Conservation (phyloP, 2,329 filamentous ascomycete genomes). For the Tetracladium maxilliforme region DNA sequence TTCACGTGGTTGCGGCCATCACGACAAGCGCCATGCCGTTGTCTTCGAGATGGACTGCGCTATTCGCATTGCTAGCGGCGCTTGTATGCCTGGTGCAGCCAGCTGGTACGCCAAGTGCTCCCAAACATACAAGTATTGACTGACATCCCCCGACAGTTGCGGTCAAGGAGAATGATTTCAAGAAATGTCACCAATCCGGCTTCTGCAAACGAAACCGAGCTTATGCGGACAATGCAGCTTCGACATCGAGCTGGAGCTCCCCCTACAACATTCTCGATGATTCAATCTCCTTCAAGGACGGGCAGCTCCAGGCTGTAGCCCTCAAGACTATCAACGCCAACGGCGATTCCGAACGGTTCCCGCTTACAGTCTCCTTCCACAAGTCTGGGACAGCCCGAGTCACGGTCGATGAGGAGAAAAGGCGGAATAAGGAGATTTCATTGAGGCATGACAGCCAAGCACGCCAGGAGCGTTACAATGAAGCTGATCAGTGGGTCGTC, state of each 20-base stretch:
- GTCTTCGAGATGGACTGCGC: conserved; percentile 50
- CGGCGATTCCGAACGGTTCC: conserved; percentile 60
- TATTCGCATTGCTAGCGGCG: conserved; percentile 42
- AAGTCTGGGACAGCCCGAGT: conserved; percentile 81
- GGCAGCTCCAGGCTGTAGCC: conserved; percentile 66
- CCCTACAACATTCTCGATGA: conserved; percentile 66
- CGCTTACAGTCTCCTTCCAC: conserved; percentile 76
- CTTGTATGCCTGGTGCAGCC: conserved; percentile 47
- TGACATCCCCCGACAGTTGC: conserved; percentile 33
- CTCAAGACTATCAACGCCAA: conserved; percentile 59
- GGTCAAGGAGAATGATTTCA: conserved; percentile 96
- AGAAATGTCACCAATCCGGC: conserved; percentile 87
- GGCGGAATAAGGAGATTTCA: conserved; percentile 77
- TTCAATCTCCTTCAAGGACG: conserved; percentile 62
- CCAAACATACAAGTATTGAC: conserved; percentile 1
- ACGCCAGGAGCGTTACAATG: conserved; percentile 89
- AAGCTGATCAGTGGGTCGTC: conserved; percentile 73
- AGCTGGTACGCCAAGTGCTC: conserved; percentile 35
- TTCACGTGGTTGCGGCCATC: no score
- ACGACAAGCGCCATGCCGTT: conserved; percentile 24
- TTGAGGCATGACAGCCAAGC: conserved; percentile 71
- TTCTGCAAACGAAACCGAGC: conserved; percentile 94
- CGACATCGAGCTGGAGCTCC: conserved; percentile 56
- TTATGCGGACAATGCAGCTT: conserved; percentile 64
- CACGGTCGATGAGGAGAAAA: conserved; percentile 80